Evolutionary conservation across 371 early-diverging fungal species (phyloP), one percentile per base, ranked within the genome.

Genomic region (Actinomortierella ambigua): DNA sequence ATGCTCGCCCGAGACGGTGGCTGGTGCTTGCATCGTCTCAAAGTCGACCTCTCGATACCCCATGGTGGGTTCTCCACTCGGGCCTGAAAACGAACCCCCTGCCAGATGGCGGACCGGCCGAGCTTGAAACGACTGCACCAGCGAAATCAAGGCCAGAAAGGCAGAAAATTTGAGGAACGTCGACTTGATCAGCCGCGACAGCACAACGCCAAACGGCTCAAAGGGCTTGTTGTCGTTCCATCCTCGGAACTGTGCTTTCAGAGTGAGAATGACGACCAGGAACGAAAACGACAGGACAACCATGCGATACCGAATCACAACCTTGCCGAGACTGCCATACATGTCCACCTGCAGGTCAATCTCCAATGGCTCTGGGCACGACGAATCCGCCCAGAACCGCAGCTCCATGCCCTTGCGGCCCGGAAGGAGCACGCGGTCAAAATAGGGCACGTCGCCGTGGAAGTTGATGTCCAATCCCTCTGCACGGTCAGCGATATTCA

Each of bases 371-470:
- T 81, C 73, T 14, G 79, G 62, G 39, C 85, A 85, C 0, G 73
- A 78, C 2, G 90, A 84, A 57, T 91, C 91, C 70, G 84, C 83
- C 89, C 90, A 90, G 42, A 93, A 63, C 40, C 90, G 88, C 28
- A 93, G 68, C 14, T 80, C 64, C 0, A 90, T 65, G 5, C 93
- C 93, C 11, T 65, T 69, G 66, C 79, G 43, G 42, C 63, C 55
- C 55, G 76, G 51, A 8, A 75, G 27, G 61, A 68, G 55, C 65
- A 76, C 59, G 58, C 76, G 53, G 54, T 81, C 53, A 62, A 80
- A 66, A 80, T 86, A 93, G 0, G 90, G 85, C 2, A 89, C 82
- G 15, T 87, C 85, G 4, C 92, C 92, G 51, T 93, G 93, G 52
- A 91, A 84, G 2, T 89, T 85, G 14, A 93, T 53, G 39, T 88